A percentile compares a stretch with the other conserved stretches of the same genome.
Conservation (phyloP, 1,284 basidiomycete genomes). For the Pseudozyma flocculosa region DNA sequence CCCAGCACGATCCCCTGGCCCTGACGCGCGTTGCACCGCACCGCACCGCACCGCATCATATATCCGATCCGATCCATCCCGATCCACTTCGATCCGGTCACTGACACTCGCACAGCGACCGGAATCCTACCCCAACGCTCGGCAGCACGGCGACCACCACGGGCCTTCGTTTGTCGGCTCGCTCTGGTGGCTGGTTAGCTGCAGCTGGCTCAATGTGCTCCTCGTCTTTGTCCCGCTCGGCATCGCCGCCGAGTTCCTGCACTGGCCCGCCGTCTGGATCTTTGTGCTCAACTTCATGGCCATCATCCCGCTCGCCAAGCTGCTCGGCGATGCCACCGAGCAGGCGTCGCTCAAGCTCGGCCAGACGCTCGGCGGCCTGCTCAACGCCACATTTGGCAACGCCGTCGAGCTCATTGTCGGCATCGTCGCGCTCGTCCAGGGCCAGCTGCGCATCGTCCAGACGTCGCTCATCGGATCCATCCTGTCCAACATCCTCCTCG, state of each 20-base stretch:
- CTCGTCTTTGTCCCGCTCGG: constrained; percentile 56
- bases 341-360: constrained; percentile 51
- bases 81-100: too few relatives aligned
- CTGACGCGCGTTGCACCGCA: too few relatives aligned
- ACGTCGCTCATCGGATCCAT: constrained; percentile 54
- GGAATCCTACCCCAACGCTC: not conserved
- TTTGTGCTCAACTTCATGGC: constrained; percentile 56
- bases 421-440: constrained; percentile 77
- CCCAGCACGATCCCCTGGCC: not conserved
- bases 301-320: constrained; percentile 56
- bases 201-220: constrained; percentile 51
- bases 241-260: constrained; percentile 41
- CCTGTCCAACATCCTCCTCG: constrained; percentile 53
- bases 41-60: too few relatives aligned
- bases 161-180: constrained; percentile 33
- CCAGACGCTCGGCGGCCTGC: constrained; percentile 53
- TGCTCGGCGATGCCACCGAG: constrained; percentile 56
- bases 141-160: not conserved
- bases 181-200: constrained; percentile 48
- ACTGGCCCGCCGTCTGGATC: constrained; percentile 51
- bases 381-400: constrained; percentile 57
- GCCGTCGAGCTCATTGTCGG: constrained; percentile 58
- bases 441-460: constrained; percentile 59
- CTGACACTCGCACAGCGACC: not conserved
- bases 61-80: too few relatives aligned